phyloP scores from a whole-genome alignment of 805 yeast species.

The Metschnikowia santaceciliae region DNA sequence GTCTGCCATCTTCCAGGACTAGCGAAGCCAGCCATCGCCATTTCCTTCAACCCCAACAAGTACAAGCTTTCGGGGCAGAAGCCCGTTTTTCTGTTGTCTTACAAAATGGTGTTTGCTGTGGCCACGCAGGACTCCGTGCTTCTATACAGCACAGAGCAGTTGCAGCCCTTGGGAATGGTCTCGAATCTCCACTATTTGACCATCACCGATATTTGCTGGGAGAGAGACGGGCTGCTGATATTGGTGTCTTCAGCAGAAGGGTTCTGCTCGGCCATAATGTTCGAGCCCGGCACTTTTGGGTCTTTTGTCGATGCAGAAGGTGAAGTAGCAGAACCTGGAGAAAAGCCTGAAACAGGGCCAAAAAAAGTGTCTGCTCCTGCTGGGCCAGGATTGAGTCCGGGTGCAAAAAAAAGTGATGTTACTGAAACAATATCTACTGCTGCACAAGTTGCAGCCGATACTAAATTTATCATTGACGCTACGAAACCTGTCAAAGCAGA shows the following conservation, averaged over 20 bases:
- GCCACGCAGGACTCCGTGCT: slow-evolving; percentile 86
- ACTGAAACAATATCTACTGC: not conserved
- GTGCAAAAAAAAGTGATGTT: too few species aligned
- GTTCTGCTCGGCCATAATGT: slow-evolving; percentile 67
- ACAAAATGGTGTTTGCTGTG: slow-evolving; percentile 83
- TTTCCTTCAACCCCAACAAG: slow-evolving; percentile 67
- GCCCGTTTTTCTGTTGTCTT: slow-evolving; percentile 56
- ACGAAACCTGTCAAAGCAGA: too few species aligned
- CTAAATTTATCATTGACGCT: not conserved
- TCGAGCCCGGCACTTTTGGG: slow-evolving; percentile 58
- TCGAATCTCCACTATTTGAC: slow-evolving; percentile 84
- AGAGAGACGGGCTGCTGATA: slow-evolving; percentile 64
- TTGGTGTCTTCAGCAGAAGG: slow-evolving; percentile 89
- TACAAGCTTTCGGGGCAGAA: slow-evolving; percentile 29
- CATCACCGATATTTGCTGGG: slow-evolving; percentile 86
- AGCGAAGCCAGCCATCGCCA: slow-evolving; percentile 78
- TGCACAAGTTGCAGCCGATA: too few species aligned
- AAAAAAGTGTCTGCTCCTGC: not conserved
- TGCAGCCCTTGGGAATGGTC: slow-evolving; percentile 66
- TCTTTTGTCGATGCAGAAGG: slow-evolving; percentile 13
- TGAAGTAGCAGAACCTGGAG: not conserved
- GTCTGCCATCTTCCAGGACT: slow-evolving; percentile 76
- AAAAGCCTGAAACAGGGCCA: too few species aligned
- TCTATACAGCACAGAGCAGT: slow-evolving; percentile 73
- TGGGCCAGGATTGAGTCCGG: not conserved